phyloP scores from a whole-genome alignment of 2,329 filamentous ascomycete genomes.

The Byssothecium circinans region DNA sequence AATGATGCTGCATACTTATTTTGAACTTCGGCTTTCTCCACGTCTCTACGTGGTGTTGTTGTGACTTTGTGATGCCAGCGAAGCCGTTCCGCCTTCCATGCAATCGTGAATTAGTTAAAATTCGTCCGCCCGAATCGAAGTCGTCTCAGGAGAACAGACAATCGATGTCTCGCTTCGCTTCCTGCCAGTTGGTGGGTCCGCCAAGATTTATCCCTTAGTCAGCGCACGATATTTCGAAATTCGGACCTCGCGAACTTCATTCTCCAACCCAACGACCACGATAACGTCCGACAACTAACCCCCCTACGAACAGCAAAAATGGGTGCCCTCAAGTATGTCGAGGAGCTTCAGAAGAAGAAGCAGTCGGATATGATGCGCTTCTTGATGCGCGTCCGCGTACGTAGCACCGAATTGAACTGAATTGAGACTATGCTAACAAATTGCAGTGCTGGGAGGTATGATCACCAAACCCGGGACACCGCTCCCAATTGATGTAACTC shows the following conservation, averaged over 20 bases:
- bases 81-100: no score
- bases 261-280: constrained; percentile 17
- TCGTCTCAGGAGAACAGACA: no score
- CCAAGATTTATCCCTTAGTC: constrained; percentile 25
- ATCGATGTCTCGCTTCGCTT: no score
- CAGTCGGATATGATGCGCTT: constrained; percentile 99
- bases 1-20: no score
- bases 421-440: constrained; percentile 31
- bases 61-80: no score
- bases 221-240: constrained; percentile 31
- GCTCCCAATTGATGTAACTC: constrained; percentile 68
- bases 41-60: no score
- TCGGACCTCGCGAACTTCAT: constrained; percentile 19
- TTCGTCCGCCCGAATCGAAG: no score
- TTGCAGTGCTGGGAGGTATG: constrained; percentile 88
- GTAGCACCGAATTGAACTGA: constrained; percentile 22
- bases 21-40: no score
- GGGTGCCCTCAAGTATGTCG: constrained; percentile 99
- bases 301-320: constrained; percentile 60
- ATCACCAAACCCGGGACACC: constrained; percentile 28
- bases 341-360: constrained; percentile 99
- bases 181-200: constrained; percentile 3
- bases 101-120: no score
- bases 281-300: constrained; percentile 34
- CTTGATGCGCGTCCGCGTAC: constrained; percentile 77